A percentile compares a stretch with the other conserved stretches of the same genome.
phyloP scores from a whole-genome alignment of 805 yeast species.

The Citeromyces matritensis region DNA sequence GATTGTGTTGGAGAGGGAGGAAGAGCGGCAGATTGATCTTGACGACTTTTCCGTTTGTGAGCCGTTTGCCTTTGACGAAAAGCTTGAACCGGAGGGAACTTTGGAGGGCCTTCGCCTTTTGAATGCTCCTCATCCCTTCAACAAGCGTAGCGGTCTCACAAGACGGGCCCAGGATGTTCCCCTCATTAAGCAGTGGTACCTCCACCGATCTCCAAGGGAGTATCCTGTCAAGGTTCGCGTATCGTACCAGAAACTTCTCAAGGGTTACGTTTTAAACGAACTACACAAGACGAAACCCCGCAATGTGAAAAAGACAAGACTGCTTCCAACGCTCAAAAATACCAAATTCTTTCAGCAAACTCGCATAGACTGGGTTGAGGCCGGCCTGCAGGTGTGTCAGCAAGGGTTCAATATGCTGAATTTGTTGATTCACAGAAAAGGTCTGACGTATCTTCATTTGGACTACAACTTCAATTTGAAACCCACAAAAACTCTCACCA shows the following conservation, averaged over 20 bases:
- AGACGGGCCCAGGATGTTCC: slow-evolving; percentile 87
- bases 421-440: slow-evolving; percentile 76
- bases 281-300: slow-evolving; percentile 32
- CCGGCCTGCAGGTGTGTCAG: slow-evolving; percentile 82
- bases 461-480: slow-evolving; percentile 93
- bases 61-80: slow-evolving; percentile 31
- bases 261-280: slow-evolving; percentile 57
- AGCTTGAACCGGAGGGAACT: slow-evolving; percentile 28
- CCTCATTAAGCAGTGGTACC: slow-evolving; percentile 68
- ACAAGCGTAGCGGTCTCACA: slow-evolving; percentile 54
- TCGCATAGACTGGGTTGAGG: slow-evolving; percentile 95
- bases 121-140: slow-evolving; percentile 80
- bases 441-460: slow-evolving; percentile 80
- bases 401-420: slow-evolving; percentile 94
- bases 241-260: slow-evolving; percentile 82
- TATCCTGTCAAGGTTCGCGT: slow-evolving; percentile 68
- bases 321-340: slow-evolving; percentile 49
- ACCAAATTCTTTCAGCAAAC: slow-evolving; percentile 91
- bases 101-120: slow-evolving; percentile 51
- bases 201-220: slow-evolving; percentile 40
- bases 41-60: slow-evolving; percentile 24
- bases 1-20: slow-evolving; percentile 8
- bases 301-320: slow-evolving; percentile 30
- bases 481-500: slow-evolving; percentile 91
- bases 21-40: slow-evolving; percentile 7